Base-by-base conservation (phyloP, 1,284 basidiomycete species). In the Apiotrichum mycotoxinovorans region DNA sequence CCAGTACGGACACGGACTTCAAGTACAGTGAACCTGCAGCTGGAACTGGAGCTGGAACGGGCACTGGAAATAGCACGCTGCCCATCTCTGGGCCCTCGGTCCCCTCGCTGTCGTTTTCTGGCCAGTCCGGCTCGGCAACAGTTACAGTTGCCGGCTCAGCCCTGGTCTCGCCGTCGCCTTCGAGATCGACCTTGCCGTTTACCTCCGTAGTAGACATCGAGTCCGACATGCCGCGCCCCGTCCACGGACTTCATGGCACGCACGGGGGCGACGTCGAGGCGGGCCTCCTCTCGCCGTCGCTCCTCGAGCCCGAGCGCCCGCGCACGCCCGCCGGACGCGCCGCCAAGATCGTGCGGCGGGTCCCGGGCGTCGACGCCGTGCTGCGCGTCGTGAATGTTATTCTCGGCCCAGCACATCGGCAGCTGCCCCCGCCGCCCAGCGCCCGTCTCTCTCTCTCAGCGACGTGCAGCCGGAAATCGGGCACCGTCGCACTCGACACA, bases 401-500 rank as follows among this genome's bases (percentile, higher is more conserved):
- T 18, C 58, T 63, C 11, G 61, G 61, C 5, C 61, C 61, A 3
- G 8, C 0, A 4, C 45, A 57, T 15, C 41, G 47, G 3, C 33
- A 44, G 20, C 11, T 18, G 2, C 38, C 50, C 8, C 51, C 51
- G 17, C 45, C 25, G 23, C 54, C 54, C 25, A 45, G n/a, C 5
- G 35, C 54, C 22, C 25, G 27, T 23, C 23, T 44, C 4, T n/a
- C 22, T 4, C 33, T 48, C 20, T n/a, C 46, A 1, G 46, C 46
- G 17, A 48, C 46, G n/a, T 48, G 26, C n/a, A 20, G 17, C 20
- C 18, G 40, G 4, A 14, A 20, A 4, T 10, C 43, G 12, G 12
- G 17, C 26, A 10, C 44, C 38, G 20, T n/a, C 10, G 0, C 49
- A 0, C 38, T 62, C 26, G 62, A 63, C 44, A 12, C 11, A n/a